Evolutionary conservation across 2,329 filamentous ascomycete species (phyloP), one percentile per base, ranked within the genome.

Genomic region (Parascedosporium putredinis): DNA sequence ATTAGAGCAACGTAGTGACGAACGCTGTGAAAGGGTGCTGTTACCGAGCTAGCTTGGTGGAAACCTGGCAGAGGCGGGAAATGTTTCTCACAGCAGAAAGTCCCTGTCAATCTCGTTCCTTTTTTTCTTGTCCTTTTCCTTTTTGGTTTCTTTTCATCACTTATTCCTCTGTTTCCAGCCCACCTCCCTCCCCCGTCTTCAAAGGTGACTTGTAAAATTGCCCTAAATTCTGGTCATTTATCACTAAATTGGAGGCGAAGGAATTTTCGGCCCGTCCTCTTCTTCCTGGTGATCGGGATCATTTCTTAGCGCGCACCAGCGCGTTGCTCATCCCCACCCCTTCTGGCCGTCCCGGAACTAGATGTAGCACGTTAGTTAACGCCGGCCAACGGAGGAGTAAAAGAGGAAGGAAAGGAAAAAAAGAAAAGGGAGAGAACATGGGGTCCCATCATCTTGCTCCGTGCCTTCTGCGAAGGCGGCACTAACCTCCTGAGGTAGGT

Each of bases 281-380:
- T 42, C 36, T 18, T 42, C 18, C 36, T 20, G 23, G 38, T 12
- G 20, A 20, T 20, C 16, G 38, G 7, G 12, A 31, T 12, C 23
- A 42, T 22, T 42, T 42, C n/a, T 10, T 20, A 42, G 38, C 10
- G 10, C 16, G 38, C 8, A n/a, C n/a, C n/a, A 42, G 16, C 16
- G 38, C 23, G 20, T 16, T 42, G 20, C 23, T 20, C 20, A 42
- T 42, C 38, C 38, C 38, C 38, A 42, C 38, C 38, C 16, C 23
- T 42, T 42, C 38, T 42, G 38, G 20, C 38, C 38, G 38, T 42
- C 38, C 38, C 38, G 38, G 38, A 24, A 24, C 38, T 23, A 42
- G 10, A n/a, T n/a, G n/a, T n/a, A n/a, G n/a, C 16, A 20, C 38
- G 27, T 23, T 20, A 20, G 38, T 42, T 42, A 42, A 42, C 14